Base-by-base conservation (phyloP, 257 asterid genomes). In the Gentiana macrophylla region DNA sequence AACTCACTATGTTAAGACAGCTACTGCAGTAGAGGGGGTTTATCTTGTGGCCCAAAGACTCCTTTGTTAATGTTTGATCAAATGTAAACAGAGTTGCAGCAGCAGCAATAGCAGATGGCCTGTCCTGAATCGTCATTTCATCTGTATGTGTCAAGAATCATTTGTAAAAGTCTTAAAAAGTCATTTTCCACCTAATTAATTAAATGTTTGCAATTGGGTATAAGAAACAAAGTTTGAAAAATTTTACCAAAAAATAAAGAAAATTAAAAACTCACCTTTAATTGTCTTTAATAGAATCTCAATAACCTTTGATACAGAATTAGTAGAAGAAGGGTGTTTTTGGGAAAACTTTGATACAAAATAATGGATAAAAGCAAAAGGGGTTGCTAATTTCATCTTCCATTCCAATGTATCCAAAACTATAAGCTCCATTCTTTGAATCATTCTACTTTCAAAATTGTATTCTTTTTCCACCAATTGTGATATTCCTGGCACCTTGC, bases 101-200 rank as follows among this genome's bases (percentile, higher is more conserved):
- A 67, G 86, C 92, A 56, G 89, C 89, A 55, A 81, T 61, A 49
- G 78, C 76, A 52, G 89, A 82, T 63, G 86, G 67, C 46, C 57
- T 70, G 37, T 67, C 10, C 34, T 71, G 62, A 76, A 78, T 64
- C 57, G 72, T 59, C 37, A 77, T 66, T 43, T 49, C 70, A 71
- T 77, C 89, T 84, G 79, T 80, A 6, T 13, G 5, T 33, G 12
- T 15, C 15, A 11, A 38, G 4, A 52, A 38, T 9, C 9, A 43
- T 4, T 4, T 3, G 33, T 32, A 9, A n/a, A 45, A 15, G 24
- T 15, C 24, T 8, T 13, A 32, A 53, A 34, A n/a, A 56, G 44
- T 12, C 32, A 33, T 44, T 8, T 12, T 2, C 52, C 1, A 5
- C 4, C 0, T 4, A 3, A 6, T 10, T 11, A 49, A 60, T n/a